Base-by-base conservation (phyloP, 208 protist species). In the Lotmaria passim region DNA sequence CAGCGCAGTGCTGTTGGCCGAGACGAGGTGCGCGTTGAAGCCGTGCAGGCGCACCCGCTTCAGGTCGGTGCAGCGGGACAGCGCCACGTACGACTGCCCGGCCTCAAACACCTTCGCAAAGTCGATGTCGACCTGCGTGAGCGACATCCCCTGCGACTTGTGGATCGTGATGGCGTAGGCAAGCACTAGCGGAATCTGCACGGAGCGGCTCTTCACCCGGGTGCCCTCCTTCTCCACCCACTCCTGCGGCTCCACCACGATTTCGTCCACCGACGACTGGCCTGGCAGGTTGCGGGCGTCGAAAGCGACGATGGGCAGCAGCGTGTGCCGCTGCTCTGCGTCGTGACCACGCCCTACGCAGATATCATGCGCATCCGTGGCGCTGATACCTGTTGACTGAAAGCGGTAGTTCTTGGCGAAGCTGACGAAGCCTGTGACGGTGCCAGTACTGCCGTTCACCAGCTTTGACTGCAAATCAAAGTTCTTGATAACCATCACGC, bases 111-210 rank as follows among this genome's bases (percentile, higher is more conserved):
- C 81, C 31, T 79, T 73, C 28, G 75, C 68, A 58, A 97, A 86
- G 77, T 97, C 93, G 56, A 97, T 87, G 75, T 95, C 89, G 17
- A 94, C 88, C 44, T 85, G 66, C 19, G 75, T 77, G 31, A 97
- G 81, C 23, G 90, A 91, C 93, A 98, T 96, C 33, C 98, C 98
- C 72, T 99, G 98, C 34, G 86, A 90, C 66, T 99, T 99, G 82
- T 99, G 97, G 51, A 99, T 97, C 10, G 97, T 98, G 56, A 98
- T 89, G 31, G 96, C 96, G 83, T 97, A 99, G 41, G 97, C 97
- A 8, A 98, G 84, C n/a, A 87, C 88, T 3, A 99, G 83, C 36
- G 98, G 98, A 15, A 99, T 86, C 74, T 96, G 91, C 24, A 83
- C 77, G 24, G 67, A 80, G 68, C 73, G 76, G 10, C 82, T 79